These are phyloP conservation scores for Diospyros lotus DNA, from an alignment of 148 eudicot genomes.

Conservation along the genomic window DNA sequence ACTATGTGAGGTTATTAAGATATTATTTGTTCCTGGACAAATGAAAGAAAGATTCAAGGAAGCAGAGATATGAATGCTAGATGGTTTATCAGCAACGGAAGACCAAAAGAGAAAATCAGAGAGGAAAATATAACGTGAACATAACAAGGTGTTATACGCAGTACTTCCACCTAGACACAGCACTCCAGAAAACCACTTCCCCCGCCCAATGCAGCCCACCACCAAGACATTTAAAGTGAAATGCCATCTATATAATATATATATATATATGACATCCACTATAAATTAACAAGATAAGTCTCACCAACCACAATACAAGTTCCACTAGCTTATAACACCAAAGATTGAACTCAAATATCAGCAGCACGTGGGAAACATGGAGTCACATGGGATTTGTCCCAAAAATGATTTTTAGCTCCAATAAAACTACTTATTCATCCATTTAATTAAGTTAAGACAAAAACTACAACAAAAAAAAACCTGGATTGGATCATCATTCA, in stretches of 20 bases:
- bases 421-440: neutral
- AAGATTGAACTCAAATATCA: neutral
- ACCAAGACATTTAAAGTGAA: too few species aligned
- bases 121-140: neutral
- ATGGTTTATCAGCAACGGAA: neutral
- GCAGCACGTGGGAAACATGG: slow-evolving; percentile 4
- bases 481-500: neutral
- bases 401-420: neutral
- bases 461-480: neutral
- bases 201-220: too few species aligned
- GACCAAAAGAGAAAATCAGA: neutral
- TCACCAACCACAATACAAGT: neutral
- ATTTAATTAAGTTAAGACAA: neutral
- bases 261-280: neutral
- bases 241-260: too few species aligned
- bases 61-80: neutral
- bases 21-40: neutral
- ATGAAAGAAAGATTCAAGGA: neutral
- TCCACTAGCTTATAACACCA: neutral
- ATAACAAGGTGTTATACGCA: neutral
- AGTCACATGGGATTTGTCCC: neutral
- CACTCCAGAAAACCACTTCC: too few species aligned
- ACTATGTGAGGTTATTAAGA: neutral
- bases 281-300: neutral
- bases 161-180: neutral